Base-by-base conservation (phyloP, 78 protist species). In the Dictyostelium brefeldianum region DNA sequence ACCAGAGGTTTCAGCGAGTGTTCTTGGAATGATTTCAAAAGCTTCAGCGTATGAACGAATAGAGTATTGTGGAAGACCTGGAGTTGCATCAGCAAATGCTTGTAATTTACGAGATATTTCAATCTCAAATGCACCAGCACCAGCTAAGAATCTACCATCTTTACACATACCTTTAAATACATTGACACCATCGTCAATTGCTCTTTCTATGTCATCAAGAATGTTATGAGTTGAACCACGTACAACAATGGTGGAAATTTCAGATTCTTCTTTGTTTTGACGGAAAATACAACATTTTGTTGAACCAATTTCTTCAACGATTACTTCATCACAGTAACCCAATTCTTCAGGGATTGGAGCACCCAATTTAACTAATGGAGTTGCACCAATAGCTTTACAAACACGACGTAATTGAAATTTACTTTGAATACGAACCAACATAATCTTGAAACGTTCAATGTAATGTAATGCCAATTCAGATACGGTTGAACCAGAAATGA, bases 121-220 rank as follows among this genome's bases (percentile, higher is more conserved):
- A 29, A 98, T 90, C 78, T 99, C 99, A 20, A 82, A 43, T 18
- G 99, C 99, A 67, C 99, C 99, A 41, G 98, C 99, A 62, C 99
- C 99, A 22, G 99, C 96, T 11, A 99, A 79, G 62, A 98, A 91
- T 22, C 98, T 81, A 47, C 91, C 94, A 91, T 99, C 99, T 89
- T 79, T 80, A n/a, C 80, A 69, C 67, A 92, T 65, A 31, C 97
- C 93, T 97, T 98, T 97, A 97, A 80, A 95, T 15, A 83, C 96
- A 85, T 97, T 98, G 80, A 99, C 98, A 56, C 98, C 99, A 90
- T 98, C 98, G 57, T 98, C 98, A 73, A 99, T 81, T 46, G 99
- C 99, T 27, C 99, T 96, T 96, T 98, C 99, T 25, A 98, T 84
- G 80, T 99, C 99, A 79, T 99, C 99, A 48, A 98, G 91, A 70